Evolutionary conservation across 352 stramenopile species (phyloP), one percentile per base, ranked within the genome.

Genomic region (Globisporangium echinulatum): DNA sequence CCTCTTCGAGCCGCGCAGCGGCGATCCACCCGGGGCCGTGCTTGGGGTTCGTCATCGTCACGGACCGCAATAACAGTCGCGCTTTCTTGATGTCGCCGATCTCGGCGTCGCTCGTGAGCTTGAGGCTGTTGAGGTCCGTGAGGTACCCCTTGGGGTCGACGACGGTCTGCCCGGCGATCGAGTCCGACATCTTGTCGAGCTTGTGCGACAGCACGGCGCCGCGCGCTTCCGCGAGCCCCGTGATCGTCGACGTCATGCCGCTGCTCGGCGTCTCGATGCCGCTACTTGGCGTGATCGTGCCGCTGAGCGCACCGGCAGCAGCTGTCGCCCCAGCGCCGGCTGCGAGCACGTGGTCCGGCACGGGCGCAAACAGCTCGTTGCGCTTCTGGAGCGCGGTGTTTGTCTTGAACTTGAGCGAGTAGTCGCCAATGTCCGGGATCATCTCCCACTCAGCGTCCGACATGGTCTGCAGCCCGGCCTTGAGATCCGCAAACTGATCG

Each of bases 81-180:
- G 97, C 97, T 67, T 99, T 99, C 66, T 99, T 97, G 49, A 99
- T 98, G 74, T 99, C 97, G 25, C 94, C 96, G 46, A 99, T 95
- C 71, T 99, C 92, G 0, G 94, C 88, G 58, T 97, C 90, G 33
- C 83, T 93, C 40, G 83, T 91, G 48, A 98, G 87, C 64, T 98
- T 97, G 47, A 97, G 61, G 57, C 76, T 97, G 63, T 98, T 98
- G 43, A 99, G 76, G 63, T 96, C 92, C 2, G 97, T 99, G n/a
- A 99, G 67, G 72, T 99, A 99, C 8, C 97, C 97, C 68, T 98
- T 96, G 0, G 96, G 94, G 73, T 99, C 96, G 36, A 99, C 90
- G 3, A 98, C 94, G 0, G 96, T 99, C 79, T 99, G 94, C 3
- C 96, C 97, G 25, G 71, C 88, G 17, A 98, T 88, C 48, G 87